These are phyloP conservation scores for Anthracocystis panici-leucophaei DNA, from an alignment of 1,284 basidiomycete species.

Conservation along the genomic window DNA sequence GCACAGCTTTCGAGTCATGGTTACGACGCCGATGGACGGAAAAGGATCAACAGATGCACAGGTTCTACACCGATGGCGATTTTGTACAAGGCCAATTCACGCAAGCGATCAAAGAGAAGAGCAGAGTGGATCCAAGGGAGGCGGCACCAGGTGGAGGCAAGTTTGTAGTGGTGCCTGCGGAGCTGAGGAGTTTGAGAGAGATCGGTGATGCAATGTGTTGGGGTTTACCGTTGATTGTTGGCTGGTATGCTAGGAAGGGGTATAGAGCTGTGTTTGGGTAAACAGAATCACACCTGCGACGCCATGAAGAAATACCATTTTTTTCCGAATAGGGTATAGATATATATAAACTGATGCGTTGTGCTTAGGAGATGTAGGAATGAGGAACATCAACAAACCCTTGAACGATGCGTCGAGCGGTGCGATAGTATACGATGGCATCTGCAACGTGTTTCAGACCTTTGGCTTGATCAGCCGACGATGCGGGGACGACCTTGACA, in stretches of 20 bases:
- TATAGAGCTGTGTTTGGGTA: conserved; percentile 30
- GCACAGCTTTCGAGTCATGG: conserved; percentile 83
- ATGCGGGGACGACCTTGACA: conserved; percentile 26
- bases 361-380: not conserved
- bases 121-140: conserved; percentile 8
- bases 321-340: not conserved
- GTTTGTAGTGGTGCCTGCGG: conserved; percentile 50
- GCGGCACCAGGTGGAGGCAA: not conserved
- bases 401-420: conserved; percentile 61
- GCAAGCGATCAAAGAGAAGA: conserved; percentile 4
- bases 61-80: conserved; percentile 73
- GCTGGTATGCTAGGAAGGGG: conserved; percentile 19
- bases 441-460: conserved; percentile 21
- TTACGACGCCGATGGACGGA: conserved; percentile 81
- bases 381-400: conserved; percentile 44
- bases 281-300: not conserved
- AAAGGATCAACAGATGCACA: conserved; percentile 82
- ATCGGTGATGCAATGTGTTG: conserved; percentile 53
- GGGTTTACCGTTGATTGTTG: conserved; percentile 31
- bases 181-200: conserved; percentile 47
- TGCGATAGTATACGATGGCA: conserved; percentile 58
- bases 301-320: not conserved
- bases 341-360: not conserved
- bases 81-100: conserved; percentile 57
- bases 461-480: not conserved